A percentile compares a stretch with the other conserved stretches of the same genome.
These are phyloP conservation scores for Taiwanofungus camphoratus DNA, from an alignment of 1,284 basidiomycete species.

Conservation along the genomic window DNA sequence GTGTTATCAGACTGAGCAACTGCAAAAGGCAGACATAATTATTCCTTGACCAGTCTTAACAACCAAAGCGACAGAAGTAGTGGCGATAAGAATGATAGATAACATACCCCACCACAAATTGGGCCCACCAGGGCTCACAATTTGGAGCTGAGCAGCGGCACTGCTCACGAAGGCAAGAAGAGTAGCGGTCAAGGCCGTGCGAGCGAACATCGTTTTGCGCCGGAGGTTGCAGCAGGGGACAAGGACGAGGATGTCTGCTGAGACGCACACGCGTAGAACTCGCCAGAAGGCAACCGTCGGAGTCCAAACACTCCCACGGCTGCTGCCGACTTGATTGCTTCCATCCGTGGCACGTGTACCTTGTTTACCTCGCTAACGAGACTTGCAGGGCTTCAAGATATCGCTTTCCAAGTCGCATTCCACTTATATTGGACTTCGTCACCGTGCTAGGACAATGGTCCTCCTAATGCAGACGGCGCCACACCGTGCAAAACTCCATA, in stretches of 20 bases:
- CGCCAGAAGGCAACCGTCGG: too few species aligned
- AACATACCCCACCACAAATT: constrained; percentile 45
- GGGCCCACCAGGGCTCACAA: constrained; percentile 33
- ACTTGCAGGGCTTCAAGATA: too few species aligned
- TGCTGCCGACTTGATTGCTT: too few species aligned
- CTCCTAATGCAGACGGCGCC: too few species aligned
- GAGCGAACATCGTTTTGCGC: constrained; percentile 33
- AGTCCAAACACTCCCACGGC: too few species aligned
- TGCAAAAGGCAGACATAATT: constrained; percentile 8
- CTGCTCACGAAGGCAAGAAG: constrained; percentile 30
- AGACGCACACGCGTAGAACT: constrained; percentile 5
- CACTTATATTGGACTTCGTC: too few species aligned
- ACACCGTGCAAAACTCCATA: too few species aligned
- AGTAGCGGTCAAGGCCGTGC: constrained; percentile 29
- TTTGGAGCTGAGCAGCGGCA: constrained; percentile 32
- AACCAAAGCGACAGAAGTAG: too few species aligned
- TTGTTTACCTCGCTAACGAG: too few species aligned
- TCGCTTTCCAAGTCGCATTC: too few species aligned
- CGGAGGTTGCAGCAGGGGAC: constrained; percentile 3
- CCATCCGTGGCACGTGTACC: too few species aligned
- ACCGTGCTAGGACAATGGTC: too few species aligned
- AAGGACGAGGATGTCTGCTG: constrained; percentile 5
- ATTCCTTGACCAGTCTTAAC: neutral
- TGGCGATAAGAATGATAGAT: neutral
- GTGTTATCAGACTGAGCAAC: constrained; percentile 31